These are phyloP conservation scores for Ascochyta pisi DNA, from an alignment of 2,329 filamentous ascomycete species.

Conservation along the genomic window DNA sequence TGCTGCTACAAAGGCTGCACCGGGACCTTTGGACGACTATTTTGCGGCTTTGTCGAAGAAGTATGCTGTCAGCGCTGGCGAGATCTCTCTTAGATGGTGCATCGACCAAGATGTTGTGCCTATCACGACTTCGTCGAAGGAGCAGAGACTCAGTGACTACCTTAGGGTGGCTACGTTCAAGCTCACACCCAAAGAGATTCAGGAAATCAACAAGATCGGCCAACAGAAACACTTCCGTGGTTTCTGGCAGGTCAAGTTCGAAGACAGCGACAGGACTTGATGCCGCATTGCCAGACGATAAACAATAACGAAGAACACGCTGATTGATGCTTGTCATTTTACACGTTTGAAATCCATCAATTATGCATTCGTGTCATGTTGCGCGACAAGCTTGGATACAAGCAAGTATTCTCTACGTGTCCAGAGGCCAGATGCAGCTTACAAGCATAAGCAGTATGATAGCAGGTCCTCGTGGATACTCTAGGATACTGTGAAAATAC, in stretches of 20 bases:
- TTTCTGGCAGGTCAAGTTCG: slow-evolving; percentile 65
- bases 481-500: too few species aligned
- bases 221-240: slow-evolving; percentile 66
- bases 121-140: slow-evolving; percentile 67
- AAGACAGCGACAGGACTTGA: slow-evolving; percentile 58
- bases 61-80: slow-evolving; percentile 64
- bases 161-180: slow-evolving; percentile 63
- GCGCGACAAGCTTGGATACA: too few species aligned
- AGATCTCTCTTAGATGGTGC: slow-evolving; percentile 66
- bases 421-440: too few species aligned
- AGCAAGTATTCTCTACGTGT: too few species aligned
- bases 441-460: too few species aligned
- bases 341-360: too few species aligned
- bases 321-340: too few species aligned
- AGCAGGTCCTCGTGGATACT: fast-evolving
- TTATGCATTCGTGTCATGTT: too few species aligned
- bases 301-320: not conserved
- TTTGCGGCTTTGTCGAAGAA: slow-evolving; percentile 63
- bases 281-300: not conserved
- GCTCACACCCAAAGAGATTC: slow-evolving; percentile 64
- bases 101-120: slow-evolving; percentile 66
- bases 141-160: slow-evolving; percentile 65
- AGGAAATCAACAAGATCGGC: slow-evolving; percentile 58
- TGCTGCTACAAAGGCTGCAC: slow-evolving; percentile 61
- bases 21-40: slow-evolving; percentile 63